Evolutionary conservation across 441 rosid species (phyloP).

Genomic region (Capsella rubella): DNA sequence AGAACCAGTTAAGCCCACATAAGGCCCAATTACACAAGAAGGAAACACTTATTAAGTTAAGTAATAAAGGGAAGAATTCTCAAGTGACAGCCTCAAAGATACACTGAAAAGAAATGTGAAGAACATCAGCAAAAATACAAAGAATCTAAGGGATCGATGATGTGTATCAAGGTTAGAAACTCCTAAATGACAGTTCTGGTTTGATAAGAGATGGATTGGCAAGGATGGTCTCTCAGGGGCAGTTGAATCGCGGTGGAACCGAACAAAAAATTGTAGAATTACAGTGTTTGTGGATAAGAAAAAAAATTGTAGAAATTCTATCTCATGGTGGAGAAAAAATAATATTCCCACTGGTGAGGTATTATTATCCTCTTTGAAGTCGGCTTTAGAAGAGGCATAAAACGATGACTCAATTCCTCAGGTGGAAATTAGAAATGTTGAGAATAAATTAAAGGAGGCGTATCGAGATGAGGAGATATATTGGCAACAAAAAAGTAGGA

Average conservation of each 20-base stretch:
- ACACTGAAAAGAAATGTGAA: too few relatives aligned
- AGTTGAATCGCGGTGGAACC: background rate
- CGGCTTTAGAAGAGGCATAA: background rate
- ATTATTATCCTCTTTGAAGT: background rate
- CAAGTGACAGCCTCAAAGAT: too few relatives aligned
- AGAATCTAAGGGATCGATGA: too few relatives aligned
- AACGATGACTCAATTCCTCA: background rate
- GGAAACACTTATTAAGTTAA: too few relatives aligned
- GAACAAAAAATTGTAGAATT: background rate
- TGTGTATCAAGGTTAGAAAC: too few relatives aligned
- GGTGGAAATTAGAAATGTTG: background rate
- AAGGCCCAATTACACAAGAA: too few relatives aligned
- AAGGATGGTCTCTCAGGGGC: background rate
- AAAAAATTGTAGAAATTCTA: background rate
- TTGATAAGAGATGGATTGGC: background rate
- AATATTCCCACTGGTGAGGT: background rate
- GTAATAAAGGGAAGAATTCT: too few relatives aligned
- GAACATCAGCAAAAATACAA: too few relatives aligned
- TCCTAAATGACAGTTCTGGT: background rate
- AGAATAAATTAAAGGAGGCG: background rate
- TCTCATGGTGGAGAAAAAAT: background rate
- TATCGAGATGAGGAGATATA: background rate
- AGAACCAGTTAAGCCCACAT: too few relatives aligned
- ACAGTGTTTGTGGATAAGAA: background rate
- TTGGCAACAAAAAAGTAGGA: background rate